Percentiles rank a stretch among this genome's conserved stretches.
Conservation (phyloP, 345 rosid genomes). For the Arabis hirsuta region DNA sequence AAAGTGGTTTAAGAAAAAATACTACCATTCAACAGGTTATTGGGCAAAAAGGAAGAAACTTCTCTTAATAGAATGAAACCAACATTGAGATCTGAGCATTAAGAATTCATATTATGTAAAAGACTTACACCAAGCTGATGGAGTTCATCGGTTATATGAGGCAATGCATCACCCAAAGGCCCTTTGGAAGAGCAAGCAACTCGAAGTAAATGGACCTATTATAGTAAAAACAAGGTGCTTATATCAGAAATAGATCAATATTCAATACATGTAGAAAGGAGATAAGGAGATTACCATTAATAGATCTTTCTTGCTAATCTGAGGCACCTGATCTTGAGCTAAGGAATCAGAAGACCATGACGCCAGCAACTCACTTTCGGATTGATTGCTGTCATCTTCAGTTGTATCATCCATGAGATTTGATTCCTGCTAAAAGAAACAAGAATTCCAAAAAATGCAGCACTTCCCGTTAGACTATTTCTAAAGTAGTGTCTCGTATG, state of each 20-base stretch:
- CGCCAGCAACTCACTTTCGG: conserved; percentile 50
- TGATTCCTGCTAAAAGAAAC: conserved; percentile 2
- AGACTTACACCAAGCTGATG: conserved; percentile 76
- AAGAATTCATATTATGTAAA: conserved; percentile 11
- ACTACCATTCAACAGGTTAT: conserved; percentile 28
- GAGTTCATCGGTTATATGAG: conserved; percentile 74
- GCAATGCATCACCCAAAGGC: conserved; percentile 65
- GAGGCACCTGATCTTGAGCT: conserved; percentile 51
- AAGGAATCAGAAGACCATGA: conserved; percentile 59
- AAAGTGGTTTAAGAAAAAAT: conserved; percentile 42
- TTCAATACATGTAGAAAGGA: conserved; percentile 16
- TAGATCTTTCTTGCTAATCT: conserved; percentile 67
- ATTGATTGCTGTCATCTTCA: conserved; percentile 47
- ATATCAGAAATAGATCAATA: conserved; percentile 14
- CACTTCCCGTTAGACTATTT: too few species aligned
- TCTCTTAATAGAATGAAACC: conserved; percentile 1
- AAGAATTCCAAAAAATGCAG: too few species aligned
- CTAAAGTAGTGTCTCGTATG: conserved; percentile 6
- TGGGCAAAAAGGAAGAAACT: background rate
- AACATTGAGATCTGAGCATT: background rate
- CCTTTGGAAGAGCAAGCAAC: conserved; percentile 85
- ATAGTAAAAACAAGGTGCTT: conserved; percentile 6
- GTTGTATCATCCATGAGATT: conserved; percentile 37
- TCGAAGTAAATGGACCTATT: conserved; percentile 82
- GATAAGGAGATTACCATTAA: conserved; percentile 57